Evolutionary conservation across 768 basidiomycete genomes (phyloP).

Genomic region (Xerocomellus intermedius): DNA sequence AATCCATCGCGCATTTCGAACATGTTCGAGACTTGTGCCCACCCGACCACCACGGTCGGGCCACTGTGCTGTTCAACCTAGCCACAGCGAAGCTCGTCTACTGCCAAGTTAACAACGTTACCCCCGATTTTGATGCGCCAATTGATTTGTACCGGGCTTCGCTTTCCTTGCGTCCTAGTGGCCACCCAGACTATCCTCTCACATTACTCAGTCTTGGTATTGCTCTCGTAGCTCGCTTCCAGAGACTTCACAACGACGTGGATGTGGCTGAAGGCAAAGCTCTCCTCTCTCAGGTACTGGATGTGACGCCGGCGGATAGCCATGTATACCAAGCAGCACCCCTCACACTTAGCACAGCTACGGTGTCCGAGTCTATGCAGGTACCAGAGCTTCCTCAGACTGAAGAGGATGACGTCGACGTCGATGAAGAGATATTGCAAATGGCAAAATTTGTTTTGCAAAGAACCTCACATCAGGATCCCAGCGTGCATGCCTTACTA

Average conservation of each 20-base stretch:
- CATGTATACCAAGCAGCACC: neutral
- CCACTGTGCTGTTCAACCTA: conserved; percentile 11
- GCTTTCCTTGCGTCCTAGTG: neutral
- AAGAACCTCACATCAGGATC: neutral
- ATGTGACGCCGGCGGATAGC: neutral
- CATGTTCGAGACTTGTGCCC: conserved; percentile 13
- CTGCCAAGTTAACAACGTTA: neutral
- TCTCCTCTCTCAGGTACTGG: neutral
- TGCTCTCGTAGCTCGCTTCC: conserved; percentile 10
- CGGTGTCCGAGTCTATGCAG: neutral
- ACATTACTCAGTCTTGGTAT: neutral
- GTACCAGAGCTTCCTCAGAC: too few relatives aligned
- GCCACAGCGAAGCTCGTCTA: neutral
- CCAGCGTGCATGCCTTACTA: neutral
- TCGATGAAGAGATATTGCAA: too few relatives aligned
- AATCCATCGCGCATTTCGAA: conserved; percentile 14
- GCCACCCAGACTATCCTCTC: neutral
- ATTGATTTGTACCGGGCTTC: neutral
- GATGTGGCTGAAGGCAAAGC: conserved; percentile 7
- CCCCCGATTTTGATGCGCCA: neutral
- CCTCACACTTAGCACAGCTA: neutral
- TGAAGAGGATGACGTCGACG: neutral
- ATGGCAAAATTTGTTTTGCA: too few relatives aligned
- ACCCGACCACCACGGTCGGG: conserved; percentile 9
- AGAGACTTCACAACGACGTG: neutral